These are phyloP conservation scores for Linum usitatissimum DNA, from an alignment of 345 rosid species.

Conservation along the genomic window DNA sequence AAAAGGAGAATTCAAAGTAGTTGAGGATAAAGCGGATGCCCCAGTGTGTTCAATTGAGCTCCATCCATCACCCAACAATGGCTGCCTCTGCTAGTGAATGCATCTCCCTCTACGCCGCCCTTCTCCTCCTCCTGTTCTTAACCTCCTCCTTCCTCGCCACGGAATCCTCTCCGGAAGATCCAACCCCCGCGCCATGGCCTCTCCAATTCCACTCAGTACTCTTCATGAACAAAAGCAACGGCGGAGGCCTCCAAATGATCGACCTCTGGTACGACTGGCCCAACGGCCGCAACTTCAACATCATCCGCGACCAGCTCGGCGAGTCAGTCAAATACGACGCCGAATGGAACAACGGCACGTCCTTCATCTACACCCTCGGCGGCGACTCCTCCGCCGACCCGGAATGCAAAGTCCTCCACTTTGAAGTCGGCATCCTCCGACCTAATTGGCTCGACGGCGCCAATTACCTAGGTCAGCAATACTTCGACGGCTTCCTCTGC, in stretches of 20 bases:
- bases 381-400: constrained; percentile 4
- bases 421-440: constrained; percentile 50
- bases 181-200: constrained; percentile 56
- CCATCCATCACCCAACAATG: constrained; percentile 5
- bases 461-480: constrained; percentile 38
- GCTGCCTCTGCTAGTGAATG: not conserved
- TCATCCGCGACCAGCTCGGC: constrained; percentile 50
- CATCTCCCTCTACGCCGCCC: not conserved
- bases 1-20: too few species aligned
- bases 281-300: constrained; percentile 60
- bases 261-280: constrained; percentile 73
- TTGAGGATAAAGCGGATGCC: too few species aligned
- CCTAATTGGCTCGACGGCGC: constrained; percentile 57
- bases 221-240: constrained; percentile 44
- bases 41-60: too few species aligned
- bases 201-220: constrained; percentile 46
- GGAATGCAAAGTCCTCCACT: constrained; percentile 21
- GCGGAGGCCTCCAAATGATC: constrained; percentile 31
- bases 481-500: constrained; percentile 43
- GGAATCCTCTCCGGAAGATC: constrained; percentile 18
- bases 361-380: constrained; percentile 37
- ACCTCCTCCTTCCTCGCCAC: not conserved
- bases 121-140: not conserved
- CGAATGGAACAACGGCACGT: constrained; percentile 57
- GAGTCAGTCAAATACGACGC: constrained; percentile 36